These are phyloP conservation scores for Trichosporon faecale DNA, from an alignment of 1,284 basidiomycete species.

Conservation along the genomic window DNA sequence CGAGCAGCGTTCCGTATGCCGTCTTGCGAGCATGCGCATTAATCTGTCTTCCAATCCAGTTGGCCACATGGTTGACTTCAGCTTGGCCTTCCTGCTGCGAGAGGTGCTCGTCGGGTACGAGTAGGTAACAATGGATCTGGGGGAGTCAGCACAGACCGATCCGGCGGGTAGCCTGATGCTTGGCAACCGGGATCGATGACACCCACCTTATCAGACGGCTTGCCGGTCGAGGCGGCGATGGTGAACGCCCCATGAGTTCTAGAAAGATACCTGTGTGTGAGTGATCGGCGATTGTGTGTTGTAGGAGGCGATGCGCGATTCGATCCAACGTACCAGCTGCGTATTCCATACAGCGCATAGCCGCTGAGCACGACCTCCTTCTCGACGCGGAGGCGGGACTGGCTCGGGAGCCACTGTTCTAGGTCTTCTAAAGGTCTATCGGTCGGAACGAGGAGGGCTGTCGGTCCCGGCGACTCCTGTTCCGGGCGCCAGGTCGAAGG, in stretches of 20 bases:
- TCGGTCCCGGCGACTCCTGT: slow-evolving; percentile 10
- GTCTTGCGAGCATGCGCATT: slow-evolving; percentile 35
- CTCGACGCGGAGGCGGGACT: slow-evolving; percentile 39
- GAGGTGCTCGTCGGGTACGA: slow-evolving; percentile 34
- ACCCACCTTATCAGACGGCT: slow-evolving; percentile 43
- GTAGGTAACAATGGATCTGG: slow-evolving; percentile 44
- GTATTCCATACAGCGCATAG: slow-evolving; percentile 43
- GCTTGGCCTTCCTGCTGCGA: slow-evolving; percentile 26
- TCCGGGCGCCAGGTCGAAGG: neutral
- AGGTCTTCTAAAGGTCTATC: slow-evolving; percentile 42
- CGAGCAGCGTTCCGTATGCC: slow-evolving; percentile 40
- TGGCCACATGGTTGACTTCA: slow-evolving; percentile 34
- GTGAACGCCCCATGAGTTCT: slow-evolving; percentile 44
- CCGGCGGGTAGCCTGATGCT: neutral
- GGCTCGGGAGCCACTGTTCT: slow-evolving; percentile 40
- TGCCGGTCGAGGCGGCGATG: slow-evolving; percentile 47
- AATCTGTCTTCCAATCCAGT: slow-evolving; percentile 34
- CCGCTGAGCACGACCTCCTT: slow-evolving; percentile 40
- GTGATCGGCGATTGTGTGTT: neutral
- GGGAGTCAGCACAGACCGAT: slow-evolving; percentile 7
- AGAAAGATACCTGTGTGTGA: slow-evolving; percentile 40
- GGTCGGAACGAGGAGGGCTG: slow-evolving; percentile 40
- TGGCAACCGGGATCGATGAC: neutral
- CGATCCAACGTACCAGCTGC: slow-evolving; percentile 39
- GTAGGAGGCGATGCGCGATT: neutral